phyloP scores from a whole-genome alignment of 202 grass and related monocot genomes.

The Schoenoplectus triqueter region DNA sequence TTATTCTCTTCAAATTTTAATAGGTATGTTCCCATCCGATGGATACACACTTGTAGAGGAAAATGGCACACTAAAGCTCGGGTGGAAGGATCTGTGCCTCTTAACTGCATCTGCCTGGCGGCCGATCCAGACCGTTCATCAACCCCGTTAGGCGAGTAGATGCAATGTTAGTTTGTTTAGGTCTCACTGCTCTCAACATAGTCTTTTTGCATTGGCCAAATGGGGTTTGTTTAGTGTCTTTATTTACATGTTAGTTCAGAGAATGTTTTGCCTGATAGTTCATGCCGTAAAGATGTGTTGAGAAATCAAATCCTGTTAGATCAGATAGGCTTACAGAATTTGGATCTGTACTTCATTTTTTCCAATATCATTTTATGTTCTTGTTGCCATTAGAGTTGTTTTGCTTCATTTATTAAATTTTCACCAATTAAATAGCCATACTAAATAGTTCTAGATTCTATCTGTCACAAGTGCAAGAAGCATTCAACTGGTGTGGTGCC shows the following conservation, averaged over 20 bases:
- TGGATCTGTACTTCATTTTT: conserved; percentile 35
- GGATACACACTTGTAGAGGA: conserved; percentile 94
- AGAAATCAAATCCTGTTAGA: conserved; percentile 42
- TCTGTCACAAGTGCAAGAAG: conserved; percentile 14
- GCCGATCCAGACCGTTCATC: conserved; percentile 55
- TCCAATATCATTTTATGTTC: conserved; percentile 33
- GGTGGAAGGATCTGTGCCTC: conserved; percentile 93
- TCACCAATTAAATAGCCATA: neutral
- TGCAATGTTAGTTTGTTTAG: conserved; percentile 26
- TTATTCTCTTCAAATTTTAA: neutral
- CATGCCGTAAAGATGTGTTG: conserved; percentile 19
- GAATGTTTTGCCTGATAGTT: conserved; percentile 42
- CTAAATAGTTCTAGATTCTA: conserved; percentile 27
- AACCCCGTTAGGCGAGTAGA: conserved; percentile 23
- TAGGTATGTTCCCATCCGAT: conserved; percentile 84
- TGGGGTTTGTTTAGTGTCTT: conserved; percentile 33
- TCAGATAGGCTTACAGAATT: conserved; percentile 37
- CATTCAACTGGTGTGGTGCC: conserved; percentile 16
- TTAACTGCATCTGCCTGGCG: conserved; percentile 89
- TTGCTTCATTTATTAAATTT: neutral
- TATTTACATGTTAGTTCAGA: conserved; percentile 35
- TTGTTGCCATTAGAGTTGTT: conserved; percentile 22
- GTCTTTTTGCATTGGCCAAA: conserved; percentile 26
- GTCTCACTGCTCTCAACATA: conserved; percentile 28
- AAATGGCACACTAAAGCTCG: conserved; percentile 85